These are phyloP conservation scores for Plasmodium gonderi DNA, from an alignment of 169 alveolate genomes.

Conservation along the genomic window DNA sequence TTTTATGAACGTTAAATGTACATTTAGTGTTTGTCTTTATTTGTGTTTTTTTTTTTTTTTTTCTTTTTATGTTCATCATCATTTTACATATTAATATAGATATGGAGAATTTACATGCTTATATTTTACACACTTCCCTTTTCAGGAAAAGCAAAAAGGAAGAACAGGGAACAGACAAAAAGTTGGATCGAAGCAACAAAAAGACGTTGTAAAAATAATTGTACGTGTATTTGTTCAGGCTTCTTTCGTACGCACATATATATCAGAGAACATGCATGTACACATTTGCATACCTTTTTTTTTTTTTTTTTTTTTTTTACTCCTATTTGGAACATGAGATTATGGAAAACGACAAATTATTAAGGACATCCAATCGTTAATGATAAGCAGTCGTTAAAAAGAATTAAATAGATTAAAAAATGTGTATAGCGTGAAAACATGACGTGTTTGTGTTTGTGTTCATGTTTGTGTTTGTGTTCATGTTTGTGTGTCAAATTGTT, in stretches of 20 bases:
- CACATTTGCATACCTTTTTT: background rate
- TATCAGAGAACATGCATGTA: background rate
- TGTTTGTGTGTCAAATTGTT: too few relatives aligned
- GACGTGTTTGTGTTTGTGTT: too few relatives aligned
- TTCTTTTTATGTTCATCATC: background rate
- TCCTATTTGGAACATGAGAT: background rate
- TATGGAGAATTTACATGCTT: background rate
- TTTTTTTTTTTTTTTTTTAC: too few relatives aligned
- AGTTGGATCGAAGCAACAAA: constrained; percentile 20
- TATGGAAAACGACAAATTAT: background rate
- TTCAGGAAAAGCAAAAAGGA: constrained; percentile 41
- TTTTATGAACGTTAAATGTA: background rate
- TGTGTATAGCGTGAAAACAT: too few relatives aligned
- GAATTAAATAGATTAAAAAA: background rate
- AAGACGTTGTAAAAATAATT: background rate
- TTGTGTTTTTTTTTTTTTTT: background rate
- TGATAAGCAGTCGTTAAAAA: constrained; percentile 5
- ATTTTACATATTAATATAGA: background rate
- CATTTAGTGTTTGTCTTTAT: background rate
- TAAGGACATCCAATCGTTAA: background rate
- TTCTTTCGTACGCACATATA: background rate
- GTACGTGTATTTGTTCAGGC: background rate
- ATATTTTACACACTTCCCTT: background rate
- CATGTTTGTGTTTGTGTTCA: too few relatives aligned
- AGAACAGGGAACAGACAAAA: background rate